These are phyloP conservation scores for Hanseniaspora occidentalis DNA, from an alignment of 805 yeast genomes.

Conservation along the genomic window DNA sequence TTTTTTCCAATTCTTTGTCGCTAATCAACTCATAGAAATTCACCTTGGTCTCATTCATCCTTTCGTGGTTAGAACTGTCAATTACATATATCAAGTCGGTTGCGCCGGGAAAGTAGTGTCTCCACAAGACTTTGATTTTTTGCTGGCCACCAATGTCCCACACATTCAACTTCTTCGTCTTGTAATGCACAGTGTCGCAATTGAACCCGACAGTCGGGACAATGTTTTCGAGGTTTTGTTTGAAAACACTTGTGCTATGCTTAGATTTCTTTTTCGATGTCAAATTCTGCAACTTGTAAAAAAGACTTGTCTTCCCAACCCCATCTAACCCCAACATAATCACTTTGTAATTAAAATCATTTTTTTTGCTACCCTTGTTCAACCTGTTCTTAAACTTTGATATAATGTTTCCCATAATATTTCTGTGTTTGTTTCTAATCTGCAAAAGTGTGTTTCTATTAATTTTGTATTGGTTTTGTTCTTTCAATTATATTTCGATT, in stretches of 20 bases:
- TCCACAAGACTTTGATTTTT: slow-evolving; percentile 83
- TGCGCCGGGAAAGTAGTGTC: slow-evolving; percentile 90
- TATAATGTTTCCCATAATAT: neutral
- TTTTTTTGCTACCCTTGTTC: slow-evolving; percentile 19
- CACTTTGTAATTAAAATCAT: slow-evolving; percentile 31
- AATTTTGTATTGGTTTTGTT: too few species aligned
- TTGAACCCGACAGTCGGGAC: slow-evolving; percentile 94
- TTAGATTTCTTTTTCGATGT: neutral
- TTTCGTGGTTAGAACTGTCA: slow-evolving; percentile 61
- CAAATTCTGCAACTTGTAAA: slow-evolving; percentile 48
- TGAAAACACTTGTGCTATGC: slow-evolving; percentile 36
- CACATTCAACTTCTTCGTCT: slow-evolving; percentile 72
- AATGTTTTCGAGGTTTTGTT: slow-evolving; percentile 53
- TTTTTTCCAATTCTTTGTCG: slow-evolving; percentile 75
- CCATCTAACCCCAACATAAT: slow-evolving; percentile 88
- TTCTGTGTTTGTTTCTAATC: too few species aligned
- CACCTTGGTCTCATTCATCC: slow-evolving; percentile 66
- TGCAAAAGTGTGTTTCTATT: too few species aligned
- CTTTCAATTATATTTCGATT: too few species aligned
- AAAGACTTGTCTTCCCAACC: slow-evolving; percentile 84
- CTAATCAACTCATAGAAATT: slow-evolving; percentile 68
- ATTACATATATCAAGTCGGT: slow-evolving; percentile 85
- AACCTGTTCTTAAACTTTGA: slow-evolving; percentile 1
- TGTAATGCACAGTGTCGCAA: slow-evolving; percentile 64
- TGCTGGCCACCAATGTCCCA: slow-evolving; percentile 98